Base-by-base conservation (phyloP, 768 basidiomycete genomes). In the Amyloporia xantha region DNA sequence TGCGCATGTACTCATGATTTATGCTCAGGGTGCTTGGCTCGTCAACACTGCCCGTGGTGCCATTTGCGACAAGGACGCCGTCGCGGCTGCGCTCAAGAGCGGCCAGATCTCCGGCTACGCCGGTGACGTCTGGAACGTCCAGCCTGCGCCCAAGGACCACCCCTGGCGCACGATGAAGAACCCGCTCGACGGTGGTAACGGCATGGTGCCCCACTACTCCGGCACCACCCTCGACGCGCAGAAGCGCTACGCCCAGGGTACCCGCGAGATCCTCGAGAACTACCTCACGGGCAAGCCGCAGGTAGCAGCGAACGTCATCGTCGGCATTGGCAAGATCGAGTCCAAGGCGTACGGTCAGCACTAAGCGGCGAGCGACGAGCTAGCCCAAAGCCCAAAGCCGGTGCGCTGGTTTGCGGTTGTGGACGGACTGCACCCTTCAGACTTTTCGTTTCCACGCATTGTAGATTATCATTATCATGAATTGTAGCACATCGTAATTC, bases 1-100 rank as follows among this genome's bases (percentile, higher is more conserved):
- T 7, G 10, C 5, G 10, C 23, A 5, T 27, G 38, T 39, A 20
- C 41, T 43, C 7, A 43, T 5, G 9, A 10, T 7, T 24, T 17
- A 13, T 23, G 23, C 19, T 3, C 25, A 53, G 56, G 91, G 90
- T 41, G 79, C 91, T 15, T 92, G 86, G 85, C 80, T 94, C 58
- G 84, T 95, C 61, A 95, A 95, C 78, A 91, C 90, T 23, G 89
- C 90, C 45, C 88, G 91, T 57, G 92, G 92, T 39, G 92, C 92
- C 38, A 91, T 95, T 59, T 91, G 87, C 63, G 83, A 90, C 68
- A 81, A 81, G 56, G 81, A 91, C 53, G 90, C 81, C 38, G 84
- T 94, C 51, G 82, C 83, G 4, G 81, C 64, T 0, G 90, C 91
- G 10, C 64, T 95, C 48, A 74, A 78, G 69, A 81, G 77, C 45